Evolutionary conservation across 768 basidiomycete genomes (phyloP).

Genomic region (Boletus fagicola): DNA sequence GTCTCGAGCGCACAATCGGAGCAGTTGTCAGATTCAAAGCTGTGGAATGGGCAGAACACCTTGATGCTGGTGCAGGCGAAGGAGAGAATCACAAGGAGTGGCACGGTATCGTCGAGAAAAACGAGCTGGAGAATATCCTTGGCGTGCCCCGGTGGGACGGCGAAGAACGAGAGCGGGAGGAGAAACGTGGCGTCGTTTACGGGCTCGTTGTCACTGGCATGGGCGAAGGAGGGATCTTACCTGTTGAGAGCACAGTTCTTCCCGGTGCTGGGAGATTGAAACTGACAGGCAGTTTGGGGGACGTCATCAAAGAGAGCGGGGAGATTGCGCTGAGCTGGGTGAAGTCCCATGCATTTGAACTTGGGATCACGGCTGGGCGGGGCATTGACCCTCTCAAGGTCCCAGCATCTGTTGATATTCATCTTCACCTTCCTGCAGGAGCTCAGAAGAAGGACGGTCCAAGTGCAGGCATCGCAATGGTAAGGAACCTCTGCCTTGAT

Average conservation of each 20-base stretch:
- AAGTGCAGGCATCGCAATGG: constrained; percentile 88
- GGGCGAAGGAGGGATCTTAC: constrained; percentile 81
- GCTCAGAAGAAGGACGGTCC: constrained; percentile 95
- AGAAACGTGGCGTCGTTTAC: constrained; percentile 74
- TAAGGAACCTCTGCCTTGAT: constrained; percentile 29
- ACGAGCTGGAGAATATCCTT: constrained; percentile 80
- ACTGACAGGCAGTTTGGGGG: constrained; percentile 82
- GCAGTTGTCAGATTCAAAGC: constrained; percentile 89
- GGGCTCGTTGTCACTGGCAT: constrained; percentile 86
- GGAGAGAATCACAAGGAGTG: constrained; percentile 43
- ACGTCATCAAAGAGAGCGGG: constrained; percentile 90
- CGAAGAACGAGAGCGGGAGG: constrained; percentile 75
- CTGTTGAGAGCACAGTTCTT: constrained; percentile 78
- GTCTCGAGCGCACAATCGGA: constrained; percentile 82
- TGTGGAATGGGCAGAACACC: constrained; percentile 81
- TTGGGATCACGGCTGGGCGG: constrained; percentile 69
- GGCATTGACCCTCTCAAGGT: constrained; percentile 74
- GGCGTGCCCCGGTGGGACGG: constrained; percentile 79
- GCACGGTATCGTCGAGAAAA: constrained; percentile 55
- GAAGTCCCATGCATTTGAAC: constrained; percentile 76
- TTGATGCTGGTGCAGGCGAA: constrained; percentile 29
- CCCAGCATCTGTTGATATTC: constrained; percentile 74
- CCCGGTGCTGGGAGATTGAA: constrained; percentile 75
- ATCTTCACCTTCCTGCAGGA: constrained; percentile 85
- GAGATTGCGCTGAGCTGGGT: constrained; percentile 93